A percentile compares a stretch with the other conserved stretches of the same genome.
These are phyloP conservation scores for Scutellaria baicalensis DNA, from an alignment of 257 asterid genomes.

Conservation along the genomic window DNA sequence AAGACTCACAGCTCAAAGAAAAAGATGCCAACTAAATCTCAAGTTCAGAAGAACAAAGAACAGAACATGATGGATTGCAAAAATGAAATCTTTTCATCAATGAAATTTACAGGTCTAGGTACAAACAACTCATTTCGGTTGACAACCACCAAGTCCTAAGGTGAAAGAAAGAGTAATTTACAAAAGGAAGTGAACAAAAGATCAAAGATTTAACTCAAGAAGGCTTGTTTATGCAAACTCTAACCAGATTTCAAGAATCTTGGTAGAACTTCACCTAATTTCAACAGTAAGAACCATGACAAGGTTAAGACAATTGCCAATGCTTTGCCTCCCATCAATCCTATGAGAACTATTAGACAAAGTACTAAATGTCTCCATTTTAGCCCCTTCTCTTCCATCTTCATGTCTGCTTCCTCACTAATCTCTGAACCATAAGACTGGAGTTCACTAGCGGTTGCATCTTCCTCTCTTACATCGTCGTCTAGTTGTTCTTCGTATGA, in stretches of 20 bases:
- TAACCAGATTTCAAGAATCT: slow-evolving; percentile 4
- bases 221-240: slow-evolving; percentile 4
- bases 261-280: slow-evolving; percentile 23
- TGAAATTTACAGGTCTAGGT: slow-evolving; percentile 28
- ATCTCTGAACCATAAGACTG: neutral
- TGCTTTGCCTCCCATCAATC: slow-evolving; percentile 52
- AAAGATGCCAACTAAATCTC: neutral
- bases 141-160: neutral
- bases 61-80: neutral
- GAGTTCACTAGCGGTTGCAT: neutral
- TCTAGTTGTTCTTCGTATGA: neutral
- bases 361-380: slow-evolving; percentile 25
- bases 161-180: slow-evolving; percentile 13
- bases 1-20: neutral
- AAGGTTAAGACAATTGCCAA: slow-evolving; percentile 46
- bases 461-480: slow-evolving; percentile 3
- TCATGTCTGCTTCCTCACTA: neutral
- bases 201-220: neutral
- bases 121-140: slow-evolving; percentile 17
- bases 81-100: neutral
- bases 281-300: slow-evolving; percentile 46
- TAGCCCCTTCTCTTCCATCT: slow-evolving; percentile 1
- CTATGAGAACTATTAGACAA: slow-evolving; percentile 47
- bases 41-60: neutral
- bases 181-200: slow-evolving; percentile 13